phyloP scores from a whole-genome alignment of 2,329 filamentous ascomycete genomes.

The Zymoseptoria crescenta region DNA sequence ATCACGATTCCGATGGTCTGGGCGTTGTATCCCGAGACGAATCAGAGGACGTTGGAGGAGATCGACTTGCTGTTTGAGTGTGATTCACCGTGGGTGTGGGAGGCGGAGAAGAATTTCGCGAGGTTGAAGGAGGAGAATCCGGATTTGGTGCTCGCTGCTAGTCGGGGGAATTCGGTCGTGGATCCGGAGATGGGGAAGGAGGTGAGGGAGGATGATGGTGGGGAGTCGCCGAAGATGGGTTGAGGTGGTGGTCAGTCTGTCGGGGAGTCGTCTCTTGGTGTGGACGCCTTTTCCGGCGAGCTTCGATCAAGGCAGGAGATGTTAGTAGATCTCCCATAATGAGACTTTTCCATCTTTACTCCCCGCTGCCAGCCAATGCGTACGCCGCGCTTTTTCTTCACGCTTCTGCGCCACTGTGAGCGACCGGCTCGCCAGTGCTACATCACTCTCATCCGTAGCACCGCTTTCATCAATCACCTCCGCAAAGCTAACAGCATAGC shows the following conservation, averaged over 20 bases:
- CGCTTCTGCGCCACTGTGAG: slow-evolving; percentile 30
- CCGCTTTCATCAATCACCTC: slow-evolving; percentile 24
- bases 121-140: slow-evolving; percentile 55
- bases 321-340: slow-evolving; percentile 81
- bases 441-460: not conserved
- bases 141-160: slow-evolving; percentile 22
- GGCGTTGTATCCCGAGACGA: slow-evolving; percentile 67
- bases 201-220: slow-evolving; percentile 11
- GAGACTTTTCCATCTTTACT: slow-evolving; percentile 94
- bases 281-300: too few relatives aligned
- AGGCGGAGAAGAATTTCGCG: slow-evolving; percentile 55
- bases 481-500: slow-evolving; percentile 72
- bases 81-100: slow-evolving; percentile 59
- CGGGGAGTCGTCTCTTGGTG: too few relatives aligned
- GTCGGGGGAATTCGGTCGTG: slow-evolving; percentile 21
- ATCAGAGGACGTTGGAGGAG: slow-evolving; percentile 63
- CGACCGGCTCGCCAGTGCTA: not conserved
- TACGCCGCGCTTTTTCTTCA: slow-evolving; percentile 52
- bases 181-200: slow-evolving; percentile 19
- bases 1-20: slow-evolving; percentile 62
- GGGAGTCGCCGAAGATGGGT: slow-evolving; percentile 11
- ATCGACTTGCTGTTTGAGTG: slow-evolving; percentile 67
- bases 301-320: not conserved
- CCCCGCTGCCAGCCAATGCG: slow-evolving; percentile 84
- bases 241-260: too few relatives aligned